Percentiles rank a stretch among this genome's conserved stretches.
Evolutionary conservation across 495 filamentous ascomycete genomes (phyloP).

Genomic region (Podospora didyma): DNA sequence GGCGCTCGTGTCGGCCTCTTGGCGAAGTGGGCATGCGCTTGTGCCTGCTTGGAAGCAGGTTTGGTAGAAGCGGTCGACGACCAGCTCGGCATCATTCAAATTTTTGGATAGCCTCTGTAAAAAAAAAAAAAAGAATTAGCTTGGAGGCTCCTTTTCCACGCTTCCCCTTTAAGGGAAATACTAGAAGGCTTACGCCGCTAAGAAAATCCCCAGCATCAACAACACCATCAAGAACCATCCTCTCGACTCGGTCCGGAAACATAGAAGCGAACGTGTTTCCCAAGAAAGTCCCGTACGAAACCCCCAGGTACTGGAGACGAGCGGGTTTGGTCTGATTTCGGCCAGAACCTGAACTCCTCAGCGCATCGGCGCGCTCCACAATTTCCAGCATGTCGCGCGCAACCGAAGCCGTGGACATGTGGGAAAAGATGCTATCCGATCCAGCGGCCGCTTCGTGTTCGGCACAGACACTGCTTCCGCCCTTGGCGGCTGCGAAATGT

Average conservation of each 20-base stretch:
- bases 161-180: neutral
- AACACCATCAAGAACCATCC: conserved; percentile 35
- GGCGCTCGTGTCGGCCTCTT: conserved; percentile 41
- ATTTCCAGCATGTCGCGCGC: conserved; percentile 40
- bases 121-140: neutral
- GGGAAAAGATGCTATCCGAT: conserved; percentile 1
- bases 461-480: conserved; percentile 2
- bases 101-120: conserved; percentile 22
- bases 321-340: neutral
- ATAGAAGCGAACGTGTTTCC: conserved; percentile 49
- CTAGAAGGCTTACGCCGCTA: conserved; percentile 10
- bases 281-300: conserved; percentile 59
- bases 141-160: conserved; percentile 21
- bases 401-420: conserved; percentile 27
- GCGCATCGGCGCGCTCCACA: conserved; percentile 21
- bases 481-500: neutral
- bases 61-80: conserved; percentile 43
- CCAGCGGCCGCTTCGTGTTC: neutral
- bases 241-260: conserved; percentile 39
- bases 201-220: conserved; percentile 30
- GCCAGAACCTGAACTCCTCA: neutral
- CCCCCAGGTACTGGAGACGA: conserved; percentile 4
- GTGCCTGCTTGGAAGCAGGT: conserved; percentile 46
- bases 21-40: conserved; percentile 41
- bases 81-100: conserved; percentile 46